phyloP scores from a whole-genome alignment of 768 basidiomycete genomes.

The Mycena pura region DNA sequence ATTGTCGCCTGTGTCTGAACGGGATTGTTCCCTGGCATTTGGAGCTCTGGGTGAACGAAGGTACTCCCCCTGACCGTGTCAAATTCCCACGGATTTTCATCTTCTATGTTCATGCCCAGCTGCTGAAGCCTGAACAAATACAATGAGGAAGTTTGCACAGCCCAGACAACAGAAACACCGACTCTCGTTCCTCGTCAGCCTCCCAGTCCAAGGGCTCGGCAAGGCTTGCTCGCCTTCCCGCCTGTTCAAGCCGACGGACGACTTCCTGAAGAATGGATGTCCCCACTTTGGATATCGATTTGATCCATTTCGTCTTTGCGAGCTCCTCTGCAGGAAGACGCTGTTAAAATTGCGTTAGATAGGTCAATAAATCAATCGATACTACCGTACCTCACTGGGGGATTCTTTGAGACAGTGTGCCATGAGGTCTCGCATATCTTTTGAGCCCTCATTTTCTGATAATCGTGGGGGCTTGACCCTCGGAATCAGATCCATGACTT shows the following conservation, averaged over 20 bases:
- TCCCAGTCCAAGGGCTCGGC: slow-evolving; percentile 78
- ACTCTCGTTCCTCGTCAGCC: slow-evolving; percentile 67
- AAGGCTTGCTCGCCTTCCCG: slow-evolving; percentile 79
- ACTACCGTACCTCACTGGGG: slow-evolving; percentile 69
- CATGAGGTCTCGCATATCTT: slow-evolving; percentile 90
- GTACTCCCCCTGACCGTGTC: slow-evolving; percentile 65
- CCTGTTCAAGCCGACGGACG: slow-evolving; percentile 76
- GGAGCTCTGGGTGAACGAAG: slow-evolving; percentile 1
- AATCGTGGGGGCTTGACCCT: slow-evolving; percentile 83
- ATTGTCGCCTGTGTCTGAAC: slow-evolving; percentile 22
- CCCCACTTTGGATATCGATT: slow-evolving; percentile 68
- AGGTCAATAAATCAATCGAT: neutral
- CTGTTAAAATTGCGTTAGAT: slow-evolving; percentile 44
- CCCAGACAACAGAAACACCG: slow-evolving; percentile 23
- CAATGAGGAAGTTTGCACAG: neutral
- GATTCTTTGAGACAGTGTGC: slow-evolving; percentile 81
- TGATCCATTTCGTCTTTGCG: slow-evolving; percentile 89
- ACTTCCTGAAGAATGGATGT: slow-evolving; percentile 81
- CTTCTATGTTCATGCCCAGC: slow-evolving; percentile 34
- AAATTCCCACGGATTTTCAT: slow-evolving; percentile 72
- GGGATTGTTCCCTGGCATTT: neutral
- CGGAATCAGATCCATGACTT: slow-evolving; percentile 89
- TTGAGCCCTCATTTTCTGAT: slow-evolving; percentile 77
- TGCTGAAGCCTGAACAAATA: slow-evolving; percentile 24
- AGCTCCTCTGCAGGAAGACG: slow-evolving; percentile 91